Evolutionary conservation across 225 moss, liverwort and hornwort genomes (phyloP).

Genomic region (Bryoerythrophyllum caledonicum): DNA sequence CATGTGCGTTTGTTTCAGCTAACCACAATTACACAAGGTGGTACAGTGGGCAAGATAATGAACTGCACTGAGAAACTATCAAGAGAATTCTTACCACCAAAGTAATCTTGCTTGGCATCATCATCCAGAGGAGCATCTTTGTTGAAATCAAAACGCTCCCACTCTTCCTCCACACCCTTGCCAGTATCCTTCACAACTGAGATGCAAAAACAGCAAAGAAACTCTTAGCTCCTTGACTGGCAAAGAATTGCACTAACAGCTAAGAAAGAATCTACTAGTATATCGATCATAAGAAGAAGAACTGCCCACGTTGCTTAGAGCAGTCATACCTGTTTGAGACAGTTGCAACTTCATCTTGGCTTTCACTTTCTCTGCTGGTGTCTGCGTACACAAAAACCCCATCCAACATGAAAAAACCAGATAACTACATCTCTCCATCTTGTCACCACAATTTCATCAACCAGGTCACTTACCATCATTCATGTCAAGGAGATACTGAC

Average conservation of each 20-base stretch:
- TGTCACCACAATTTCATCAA: background rate
- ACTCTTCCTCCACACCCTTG: slow-evolving; percentile 57
- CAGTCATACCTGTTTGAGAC: slow-evolving; percentile 50
- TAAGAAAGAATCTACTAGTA: background rate
- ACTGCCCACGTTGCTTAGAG: background rate
- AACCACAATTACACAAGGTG: background rate
- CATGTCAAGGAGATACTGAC: background rate
- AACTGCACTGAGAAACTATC: background rate
- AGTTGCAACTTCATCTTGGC: slow-evolving; percentile 70
- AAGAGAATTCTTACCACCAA: slow-evolving; percentile 42
- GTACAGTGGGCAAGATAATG: background rate
- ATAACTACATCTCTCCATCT: background rate
- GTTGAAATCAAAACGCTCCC: slow-evolving; percentile 80
- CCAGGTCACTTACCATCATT: slow-evolving; percentile 2
- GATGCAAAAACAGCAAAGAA: slow-evolving; percentile 7
- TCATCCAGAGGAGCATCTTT: slow-evolving; percentile 70
- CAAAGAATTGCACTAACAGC: background rate
- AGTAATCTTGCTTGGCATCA: slow-evolving; percentile 67
- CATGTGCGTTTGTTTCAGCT: background rate
- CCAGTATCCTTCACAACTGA: slow-evolving; percentile 57
- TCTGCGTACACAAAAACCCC: slow-evolving; percentile 35
- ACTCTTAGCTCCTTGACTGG: slow-evolving; percentile 7
- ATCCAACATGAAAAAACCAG: slow-evolving; percentile 7
- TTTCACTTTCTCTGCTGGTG: slow-evolving; percentile 67
- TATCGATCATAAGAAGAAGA: slow-evolving; percentile 7